Conservation (phyloP, 2,329 filamentous ascomycete species). For the Alternaria solani region DNA sequence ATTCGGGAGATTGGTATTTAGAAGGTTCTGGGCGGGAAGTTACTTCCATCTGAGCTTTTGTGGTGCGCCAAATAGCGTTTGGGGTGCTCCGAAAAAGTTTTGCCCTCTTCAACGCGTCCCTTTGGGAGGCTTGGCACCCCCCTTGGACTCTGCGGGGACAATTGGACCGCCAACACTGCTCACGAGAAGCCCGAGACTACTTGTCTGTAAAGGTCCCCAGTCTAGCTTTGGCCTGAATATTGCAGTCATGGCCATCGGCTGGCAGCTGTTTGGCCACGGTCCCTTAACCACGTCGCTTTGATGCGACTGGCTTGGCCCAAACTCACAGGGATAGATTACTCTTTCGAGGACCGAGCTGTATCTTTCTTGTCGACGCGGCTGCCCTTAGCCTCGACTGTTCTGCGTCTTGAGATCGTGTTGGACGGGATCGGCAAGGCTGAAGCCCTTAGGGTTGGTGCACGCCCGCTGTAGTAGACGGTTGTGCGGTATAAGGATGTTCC, state of each 20-base stretch:
- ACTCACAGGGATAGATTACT: constrained; percentile 6
- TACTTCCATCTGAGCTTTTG: no score
- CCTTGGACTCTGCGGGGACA: background rate
- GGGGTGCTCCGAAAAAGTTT: no score
- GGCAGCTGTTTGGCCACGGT: constrained; percentile 6
- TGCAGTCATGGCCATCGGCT: background rate
- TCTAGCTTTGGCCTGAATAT: background rate
- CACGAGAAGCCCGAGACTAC: background rate
- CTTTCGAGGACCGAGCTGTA: constrained; percentile 3
- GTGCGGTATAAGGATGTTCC: constrained; percentile 11
- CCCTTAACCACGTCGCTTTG: background rate
- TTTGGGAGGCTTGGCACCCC: background rate
- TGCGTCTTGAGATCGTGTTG: background rate
- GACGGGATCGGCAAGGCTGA: background rate
- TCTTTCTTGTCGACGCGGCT: constrained; percentile 5
- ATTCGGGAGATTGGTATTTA: no score
- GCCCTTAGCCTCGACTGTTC: background rate
- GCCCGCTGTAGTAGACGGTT: background rate
- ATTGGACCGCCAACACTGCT: background rate
- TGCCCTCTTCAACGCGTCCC: background rate
- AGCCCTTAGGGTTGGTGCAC: background rate
- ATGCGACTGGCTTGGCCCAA: background rate
- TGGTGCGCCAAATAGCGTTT: no score
- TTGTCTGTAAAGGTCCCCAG: background rate
- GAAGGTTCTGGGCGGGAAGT: no score